Percentiles rank a stretch among this genome's conserved stretches.
These are phyloP conservation scores for Salinomyces thailandicus DNA, from an alignment of 2,329 filamentous ascomycete genomes.

Conservation along the genomic window DNA sequence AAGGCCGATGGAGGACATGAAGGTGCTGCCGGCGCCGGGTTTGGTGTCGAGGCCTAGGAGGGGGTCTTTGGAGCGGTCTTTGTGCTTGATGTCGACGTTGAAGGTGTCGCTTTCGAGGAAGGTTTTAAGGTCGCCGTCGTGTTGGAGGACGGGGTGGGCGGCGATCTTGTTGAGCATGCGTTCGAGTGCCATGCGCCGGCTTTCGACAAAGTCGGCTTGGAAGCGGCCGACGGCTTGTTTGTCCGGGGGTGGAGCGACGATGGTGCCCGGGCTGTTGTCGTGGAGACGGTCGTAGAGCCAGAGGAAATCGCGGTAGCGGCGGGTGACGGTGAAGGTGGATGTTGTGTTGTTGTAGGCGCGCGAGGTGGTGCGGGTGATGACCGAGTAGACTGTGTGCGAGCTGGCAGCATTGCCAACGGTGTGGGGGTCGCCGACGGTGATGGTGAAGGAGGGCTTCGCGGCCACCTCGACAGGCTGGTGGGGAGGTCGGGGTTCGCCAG, in stretches of 20 bases:
- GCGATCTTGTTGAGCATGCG: constrained; percentile 97
- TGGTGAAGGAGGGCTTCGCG: constrained; percentile 81
- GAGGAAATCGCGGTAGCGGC: constrained; percentile 90
- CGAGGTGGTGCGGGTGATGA: constrained; percentile 89
- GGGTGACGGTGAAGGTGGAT: constrained; percentile 86
- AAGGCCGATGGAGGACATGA: constrained; percentile 62
- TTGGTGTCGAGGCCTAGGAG: constrained; percentile 73
- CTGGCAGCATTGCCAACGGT: constrained; percentile 96
- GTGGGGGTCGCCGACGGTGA: constrained; percentile 88
- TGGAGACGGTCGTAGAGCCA: constrained; percentile 96
- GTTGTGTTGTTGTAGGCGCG: constrained; percentile 71
- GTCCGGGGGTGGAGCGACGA: constrained; percentile 90
- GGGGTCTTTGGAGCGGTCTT: constrained; percentile 73
- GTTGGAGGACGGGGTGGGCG: constrained; percentile 77
- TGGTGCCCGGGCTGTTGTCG: constrained; percentile 85
- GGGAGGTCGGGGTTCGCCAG: constrained; percentile 57
- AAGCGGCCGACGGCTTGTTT: constrained; percentile 96
- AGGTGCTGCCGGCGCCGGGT: constrained; percentile 40
- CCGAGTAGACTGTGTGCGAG: constrained; percentile 95
- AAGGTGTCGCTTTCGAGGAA: constrained; percentile 95
- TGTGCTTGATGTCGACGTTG: constrained; percentile 94
- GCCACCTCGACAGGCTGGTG: constrained; percentile 62
- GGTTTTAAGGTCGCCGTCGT: constrained; percentile 87
- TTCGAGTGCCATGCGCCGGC: constrained; percentile 78
- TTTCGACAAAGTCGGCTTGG: constrained; percentile 93